Conservation (phyloP, 148 eudicot species). For the Rhododendron mucronatum region DNA sequence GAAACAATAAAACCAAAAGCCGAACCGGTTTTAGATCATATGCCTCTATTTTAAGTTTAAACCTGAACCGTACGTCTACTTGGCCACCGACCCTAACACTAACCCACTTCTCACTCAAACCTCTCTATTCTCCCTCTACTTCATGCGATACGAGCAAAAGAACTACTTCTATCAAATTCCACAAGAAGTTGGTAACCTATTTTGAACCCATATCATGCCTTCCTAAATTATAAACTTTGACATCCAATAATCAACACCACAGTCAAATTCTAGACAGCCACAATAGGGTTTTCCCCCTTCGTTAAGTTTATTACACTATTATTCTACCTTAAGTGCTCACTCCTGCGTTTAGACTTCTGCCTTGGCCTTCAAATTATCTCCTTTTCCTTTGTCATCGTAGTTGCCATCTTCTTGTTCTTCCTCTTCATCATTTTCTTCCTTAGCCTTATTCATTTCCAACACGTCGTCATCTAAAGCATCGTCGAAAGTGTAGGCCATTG, state of each 20-base stretch:
- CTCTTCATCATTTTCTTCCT: background rate
- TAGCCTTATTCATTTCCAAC: background rate
- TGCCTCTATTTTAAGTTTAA: background rate
- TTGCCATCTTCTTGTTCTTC: background rate
- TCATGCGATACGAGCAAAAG: background rate
- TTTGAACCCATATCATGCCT: background rate
- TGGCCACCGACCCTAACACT: background rate
- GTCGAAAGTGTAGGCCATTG: background rate
- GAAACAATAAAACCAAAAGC: too few relatives aligned
- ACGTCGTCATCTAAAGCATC: background rate
- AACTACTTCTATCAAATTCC: background rate
- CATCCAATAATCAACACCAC: background rate
- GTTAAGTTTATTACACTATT: background rate
- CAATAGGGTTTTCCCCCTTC: background rate
- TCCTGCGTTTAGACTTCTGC: background rate
- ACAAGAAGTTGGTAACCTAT: background rate
- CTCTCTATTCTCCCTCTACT: background rate
- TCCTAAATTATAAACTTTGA: background rate
- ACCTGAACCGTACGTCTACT: background rate
- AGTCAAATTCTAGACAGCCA: background rate
- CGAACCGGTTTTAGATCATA: background rate
- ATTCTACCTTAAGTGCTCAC: background rate
- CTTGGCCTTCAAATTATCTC: background rate
- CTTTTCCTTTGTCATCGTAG: background rate
- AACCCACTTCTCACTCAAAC: background rate